phyloP scores from a whole-genome alignment of 2,329 filamentous ascomycete genomes.

The Trichoderma sp. region DNA sequence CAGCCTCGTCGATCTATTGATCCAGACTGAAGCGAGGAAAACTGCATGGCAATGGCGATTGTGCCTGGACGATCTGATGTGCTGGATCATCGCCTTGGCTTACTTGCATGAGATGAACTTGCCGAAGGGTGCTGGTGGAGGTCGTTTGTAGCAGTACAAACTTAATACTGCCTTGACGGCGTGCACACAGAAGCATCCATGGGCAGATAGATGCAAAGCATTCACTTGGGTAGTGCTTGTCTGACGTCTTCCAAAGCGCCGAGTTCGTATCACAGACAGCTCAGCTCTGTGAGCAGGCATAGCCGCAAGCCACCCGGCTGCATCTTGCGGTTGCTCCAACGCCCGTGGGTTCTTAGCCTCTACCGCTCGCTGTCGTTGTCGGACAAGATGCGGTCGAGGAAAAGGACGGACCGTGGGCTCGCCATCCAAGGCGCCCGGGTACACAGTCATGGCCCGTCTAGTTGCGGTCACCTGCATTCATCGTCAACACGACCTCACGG shows the following conservation, averaged over 20 bases:
- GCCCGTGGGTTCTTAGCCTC: neutral
- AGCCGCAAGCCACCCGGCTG: slow-evolving; percentile 10
- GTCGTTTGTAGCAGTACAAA: neutral
- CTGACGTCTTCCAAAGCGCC: neutral
- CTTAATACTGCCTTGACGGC: neutral
- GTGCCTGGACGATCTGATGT: slow-evolving; percentile 19
- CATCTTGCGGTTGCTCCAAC: neutral
- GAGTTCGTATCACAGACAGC: neutral
- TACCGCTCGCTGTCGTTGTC: neutral
- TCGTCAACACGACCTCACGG: slow-evolving; percentile 6
- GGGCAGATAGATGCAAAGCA: neutral
- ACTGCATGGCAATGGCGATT: neutral
- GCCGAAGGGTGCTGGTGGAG: neutral
- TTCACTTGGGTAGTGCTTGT: neutral
- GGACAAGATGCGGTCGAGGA: slow-evolving; percentile 9
- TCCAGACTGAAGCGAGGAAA: neutral
- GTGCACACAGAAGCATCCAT: neutral
- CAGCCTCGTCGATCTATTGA: slow-evolving; percentile 8
- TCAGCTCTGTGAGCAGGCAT: neutral
- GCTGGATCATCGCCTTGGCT: slow-evolving; percentile 3
- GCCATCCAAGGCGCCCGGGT: slow-evolving; percentile 7
- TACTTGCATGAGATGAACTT: slow-evolving; percentile 4
- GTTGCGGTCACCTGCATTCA: slow-evolving; percentile 17
- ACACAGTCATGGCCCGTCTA: slow-evolving; percentile 9
- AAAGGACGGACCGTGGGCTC: neutral